These are phyloP conservation scores for Crinitomyces ghanaensis DNA, from an alignment of 805 yeast species.

Conservation along the genomic window DNA sequence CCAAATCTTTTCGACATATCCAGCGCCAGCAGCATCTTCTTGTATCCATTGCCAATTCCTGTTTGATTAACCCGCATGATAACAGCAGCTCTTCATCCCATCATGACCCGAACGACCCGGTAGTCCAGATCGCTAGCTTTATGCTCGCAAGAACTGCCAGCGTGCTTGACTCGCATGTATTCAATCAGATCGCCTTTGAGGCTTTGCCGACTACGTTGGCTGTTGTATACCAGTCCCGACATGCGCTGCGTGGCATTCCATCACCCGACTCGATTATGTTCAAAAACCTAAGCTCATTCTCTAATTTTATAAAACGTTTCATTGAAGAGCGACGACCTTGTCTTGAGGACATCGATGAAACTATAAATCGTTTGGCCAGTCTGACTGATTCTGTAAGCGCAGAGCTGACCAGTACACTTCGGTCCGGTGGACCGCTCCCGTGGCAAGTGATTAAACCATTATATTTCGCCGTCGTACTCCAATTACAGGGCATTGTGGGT, in stretches of 20 bases:
- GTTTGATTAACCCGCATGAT: conserved; percentile 1
- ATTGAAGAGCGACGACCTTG: conserved; percentile 1
- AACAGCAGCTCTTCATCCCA: too few relatives aligned
- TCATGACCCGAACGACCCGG: too few relatives aligned
- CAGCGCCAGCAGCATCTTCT: conserved; percentile 3
- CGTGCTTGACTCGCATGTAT: too few relatives aligned
- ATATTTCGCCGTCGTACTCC: conserved; percentile 18
- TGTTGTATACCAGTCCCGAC: conserved; percentile 1
- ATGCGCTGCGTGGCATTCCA: neutral
- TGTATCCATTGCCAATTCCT: conserved; percentile 4
- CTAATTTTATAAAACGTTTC: conserved; percentile 8
- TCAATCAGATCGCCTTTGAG: neutral
- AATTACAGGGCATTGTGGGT: conserved; percentile 18
- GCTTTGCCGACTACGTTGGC: neutral
- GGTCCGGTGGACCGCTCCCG: neutral
- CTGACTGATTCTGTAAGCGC: neutral
- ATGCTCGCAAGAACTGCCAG: too few relatives aligned
- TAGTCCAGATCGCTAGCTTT: too few relatives aligned
- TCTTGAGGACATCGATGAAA: conserved; percentile 5
- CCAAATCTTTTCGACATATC: neutral
- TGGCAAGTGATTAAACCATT: conserved; percentile 15
- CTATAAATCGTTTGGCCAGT: conserved; percentile 3
- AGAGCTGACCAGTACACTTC: neutral
- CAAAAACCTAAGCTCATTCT: conserved; percentile 10
- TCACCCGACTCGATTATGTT: conserved; percentile 1